Conservation (phyloP, 805 yeast species). For the Saccharomycopsis fibuligera region DNA sequence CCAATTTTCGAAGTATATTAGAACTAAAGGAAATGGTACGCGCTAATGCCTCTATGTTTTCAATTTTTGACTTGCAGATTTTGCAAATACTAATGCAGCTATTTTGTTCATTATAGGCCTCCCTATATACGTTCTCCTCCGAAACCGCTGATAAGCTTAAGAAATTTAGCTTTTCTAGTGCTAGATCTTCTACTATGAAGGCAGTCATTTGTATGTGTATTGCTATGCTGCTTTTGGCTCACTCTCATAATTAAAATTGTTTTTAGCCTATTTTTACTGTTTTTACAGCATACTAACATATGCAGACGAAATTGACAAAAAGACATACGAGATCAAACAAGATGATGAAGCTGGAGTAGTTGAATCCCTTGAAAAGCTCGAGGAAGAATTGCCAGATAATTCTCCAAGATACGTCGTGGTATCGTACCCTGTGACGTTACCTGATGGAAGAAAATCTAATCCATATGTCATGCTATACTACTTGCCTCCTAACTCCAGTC, state of each 20-base stretch:
- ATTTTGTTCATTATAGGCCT: slow-evolving; percentile 30
- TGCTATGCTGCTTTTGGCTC: slow-evolving; percentile 13
- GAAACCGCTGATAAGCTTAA: slow-evolving; percentile 54
- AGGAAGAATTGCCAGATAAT: slow-evolving; percentile 76
- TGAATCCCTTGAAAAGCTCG: slow-evolving; percentile 50
- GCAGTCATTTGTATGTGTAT: slow-evolving; percentile 51
- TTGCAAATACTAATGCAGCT: too few relatives aligned
- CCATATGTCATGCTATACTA: slow-evolving; percentile 83
- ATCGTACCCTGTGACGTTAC: slow-evolving; percentile 63
- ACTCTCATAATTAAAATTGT: slow-evolving; percentile 19
- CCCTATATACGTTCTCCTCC: slow-evolving; percentile 56
- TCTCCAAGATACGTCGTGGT: slow-evolving; percentile 69
- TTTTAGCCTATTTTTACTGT: too few relatives aligned
- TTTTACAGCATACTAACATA: background rate
- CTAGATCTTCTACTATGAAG: slow-evolving; percentile 54
- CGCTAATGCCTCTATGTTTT: too few relatives aligned
- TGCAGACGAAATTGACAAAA: slow-evolving; percentile 41
- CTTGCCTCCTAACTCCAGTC: slow-evolving; percentile 82
- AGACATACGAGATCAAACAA: slow-evolving; percentile 42
- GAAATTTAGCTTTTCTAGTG: slow-evolving; percentile 69
- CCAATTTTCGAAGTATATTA: too few relatives aligned
- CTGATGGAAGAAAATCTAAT: slow-evolving; percentile 66
- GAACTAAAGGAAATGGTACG: too few relatives aligned
- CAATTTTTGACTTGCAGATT: too few relatives aligned
- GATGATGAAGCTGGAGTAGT: slow-evolving; percentile 41